phyloP scores from a whole-genome alignment of 2,329 filamentous ascomycete genomes.

The Westerdykella aurantiaca region DNA sequence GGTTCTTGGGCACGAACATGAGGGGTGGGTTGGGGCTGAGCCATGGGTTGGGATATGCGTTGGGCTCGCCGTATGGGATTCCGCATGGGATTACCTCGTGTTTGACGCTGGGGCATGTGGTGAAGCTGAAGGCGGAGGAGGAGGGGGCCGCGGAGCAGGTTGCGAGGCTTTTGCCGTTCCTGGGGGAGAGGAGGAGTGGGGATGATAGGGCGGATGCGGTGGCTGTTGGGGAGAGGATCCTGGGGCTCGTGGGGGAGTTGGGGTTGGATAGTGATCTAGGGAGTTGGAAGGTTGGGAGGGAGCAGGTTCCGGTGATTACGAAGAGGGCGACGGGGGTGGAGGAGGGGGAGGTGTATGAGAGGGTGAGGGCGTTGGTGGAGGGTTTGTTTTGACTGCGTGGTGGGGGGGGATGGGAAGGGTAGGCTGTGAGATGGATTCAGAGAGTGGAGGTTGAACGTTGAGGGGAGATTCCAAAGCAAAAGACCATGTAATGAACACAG shows the following conservation, averaged over 20 bases:
- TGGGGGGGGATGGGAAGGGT: not conserved
- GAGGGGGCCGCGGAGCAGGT: slow-evolving; percentile 43
- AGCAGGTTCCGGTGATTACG: slow-evolving; percentile 40
- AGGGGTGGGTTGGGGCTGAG: slow-evolving; percentile 47
- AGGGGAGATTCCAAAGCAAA: too few species aligned
- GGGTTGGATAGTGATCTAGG: slow-evolving; percentile 43
- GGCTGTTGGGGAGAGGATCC: slow-evolving; percentile 42
- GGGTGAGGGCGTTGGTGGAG: slow-evolving; percentile 41
- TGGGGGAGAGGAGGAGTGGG: slow-evolving; percentile 37
- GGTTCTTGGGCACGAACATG: slow-evolving; percentile 47
- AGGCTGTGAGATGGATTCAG: not conserved
- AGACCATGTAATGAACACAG: too few species aligned
- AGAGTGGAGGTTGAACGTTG: too few species aligned
- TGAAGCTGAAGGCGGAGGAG: slow-evolving; percentile 48
- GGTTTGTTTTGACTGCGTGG: slow-evolving; percentile 31
- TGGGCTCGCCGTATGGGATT: slow-evolving; percentile 52
- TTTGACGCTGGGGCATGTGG: slow-evolving; percentile 50
- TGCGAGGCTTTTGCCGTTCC: slow-evolving; percentile 41
- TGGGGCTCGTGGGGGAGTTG: slow-evolving; percentile 40
- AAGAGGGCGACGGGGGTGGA: slow-evolving; percentile 43
- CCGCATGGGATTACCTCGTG: slow-evolving; percentile 54
- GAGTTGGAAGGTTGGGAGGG: slow-evolving; percentile 41
- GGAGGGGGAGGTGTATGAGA: slow-evolving; percentile 40
- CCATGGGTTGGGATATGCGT: slow-evolving; percentile 47
- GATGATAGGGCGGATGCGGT: slow-evolving; percentile 41